phyloP scores from a whole-genome alignment of 1,139 yeast genomes.

The Geotrichum aggregatum region DNA sequence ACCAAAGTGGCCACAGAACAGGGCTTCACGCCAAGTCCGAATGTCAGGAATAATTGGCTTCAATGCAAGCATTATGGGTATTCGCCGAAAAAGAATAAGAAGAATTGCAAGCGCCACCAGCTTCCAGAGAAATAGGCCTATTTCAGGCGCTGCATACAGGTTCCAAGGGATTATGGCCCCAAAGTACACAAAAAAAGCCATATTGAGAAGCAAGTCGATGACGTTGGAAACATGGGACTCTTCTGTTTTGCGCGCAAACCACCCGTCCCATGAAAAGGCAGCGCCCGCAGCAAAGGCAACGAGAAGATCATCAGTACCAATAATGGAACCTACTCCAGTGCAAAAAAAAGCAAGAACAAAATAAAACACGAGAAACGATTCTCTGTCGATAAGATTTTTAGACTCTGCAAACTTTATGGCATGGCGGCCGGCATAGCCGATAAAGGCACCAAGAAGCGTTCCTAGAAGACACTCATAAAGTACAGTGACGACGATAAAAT shows the following conservation, averaged over 20 bases:
- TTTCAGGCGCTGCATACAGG: constrained; percentile 57
- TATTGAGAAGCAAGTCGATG: constrained; percentile 66
- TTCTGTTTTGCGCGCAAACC: constrained; percentile 81
- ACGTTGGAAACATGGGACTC: constrained; percentile 92
- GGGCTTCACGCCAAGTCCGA: constrained; percentile 90
- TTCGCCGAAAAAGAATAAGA: constrained; percentile 76
- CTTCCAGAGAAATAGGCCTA: constrained; percentile 84
- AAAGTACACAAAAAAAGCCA: constrained; percentile 86
- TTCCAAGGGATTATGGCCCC: constrained; percentile 96
- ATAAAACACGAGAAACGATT: constrained; percentile 87
- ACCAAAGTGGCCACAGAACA: constrained; percentile 96
- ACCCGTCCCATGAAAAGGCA: constrained; percentile 95
- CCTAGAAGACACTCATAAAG: constrained; percentile 89
- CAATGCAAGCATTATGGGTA: constrained; percentile 78
- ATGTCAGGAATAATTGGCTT: constrained; percentile 89
- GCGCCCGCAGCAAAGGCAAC: constrained; percentile 96
- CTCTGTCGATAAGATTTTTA: constrained; percentile 77
- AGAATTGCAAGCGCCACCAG: constrained; percentile 73
- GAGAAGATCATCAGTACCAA: constrained; percentile 88
- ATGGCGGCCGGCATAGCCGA: constrained; percentile 75
- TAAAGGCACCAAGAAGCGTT: constrained; percentile 63
- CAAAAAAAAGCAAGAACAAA: constrained; percentile 80
- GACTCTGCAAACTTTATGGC: constrained; percentile 75
- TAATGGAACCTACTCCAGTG: constrained; percentile 88
- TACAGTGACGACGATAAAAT: constrained; percentile 78